phyloP scores from a whole-genome alignment of 148 eudicot species.

The Suaeda aralocaspica region DNA sequence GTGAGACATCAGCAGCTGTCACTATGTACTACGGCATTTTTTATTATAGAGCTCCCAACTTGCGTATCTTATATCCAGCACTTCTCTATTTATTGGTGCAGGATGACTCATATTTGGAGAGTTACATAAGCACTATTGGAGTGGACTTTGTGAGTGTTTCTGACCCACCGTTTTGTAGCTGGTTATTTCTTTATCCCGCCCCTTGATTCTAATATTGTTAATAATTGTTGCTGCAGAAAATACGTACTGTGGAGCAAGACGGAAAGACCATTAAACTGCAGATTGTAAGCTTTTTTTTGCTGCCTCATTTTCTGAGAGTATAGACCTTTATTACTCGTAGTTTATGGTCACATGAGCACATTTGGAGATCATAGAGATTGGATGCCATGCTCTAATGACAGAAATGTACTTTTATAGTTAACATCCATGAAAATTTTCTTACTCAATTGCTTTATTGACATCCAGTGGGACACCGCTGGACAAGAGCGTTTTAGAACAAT shows the following conservation, averaged over 20 bases:
- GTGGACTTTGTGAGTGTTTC: constrained; percentile 47
- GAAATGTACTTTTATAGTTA: not conserved
- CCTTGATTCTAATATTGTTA: constrained; percentile 11
- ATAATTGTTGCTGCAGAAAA: constrained; percentile 34
- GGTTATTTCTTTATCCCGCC: not conserved
- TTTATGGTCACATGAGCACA: not conserved
- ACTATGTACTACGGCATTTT: not conserved
- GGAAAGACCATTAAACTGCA: constrained; percentile 49
- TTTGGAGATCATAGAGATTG: not conserved
- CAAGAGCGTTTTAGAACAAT: constrained; percentile 55
- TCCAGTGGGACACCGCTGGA: constrained; percentile 55
- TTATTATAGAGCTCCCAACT: not conserved
- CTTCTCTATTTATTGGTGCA: constrained; percentile 18
- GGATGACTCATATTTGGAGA: constrained; percentile 53
- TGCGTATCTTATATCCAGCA: constrained; percentile 14
- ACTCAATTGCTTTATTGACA: constrained; percentile 1
- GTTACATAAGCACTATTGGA: constrained; percentile 54
- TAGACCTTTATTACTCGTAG: too few species aligned
- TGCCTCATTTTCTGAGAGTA: not conserved
- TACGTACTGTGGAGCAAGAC: constrained; percentile 55
- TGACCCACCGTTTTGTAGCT: not conserved
- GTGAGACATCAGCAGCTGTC: not conserved
- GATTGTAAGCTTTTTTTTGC: constrained; percentile 31
- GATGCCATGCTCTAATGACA: not conserved
- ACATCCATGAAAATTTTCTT: not conserved